Evolutionary conservation across 2,329 filamentous ascomycete genomes (phyloP).

Genomic region (Elsinoe australis): DNA sequence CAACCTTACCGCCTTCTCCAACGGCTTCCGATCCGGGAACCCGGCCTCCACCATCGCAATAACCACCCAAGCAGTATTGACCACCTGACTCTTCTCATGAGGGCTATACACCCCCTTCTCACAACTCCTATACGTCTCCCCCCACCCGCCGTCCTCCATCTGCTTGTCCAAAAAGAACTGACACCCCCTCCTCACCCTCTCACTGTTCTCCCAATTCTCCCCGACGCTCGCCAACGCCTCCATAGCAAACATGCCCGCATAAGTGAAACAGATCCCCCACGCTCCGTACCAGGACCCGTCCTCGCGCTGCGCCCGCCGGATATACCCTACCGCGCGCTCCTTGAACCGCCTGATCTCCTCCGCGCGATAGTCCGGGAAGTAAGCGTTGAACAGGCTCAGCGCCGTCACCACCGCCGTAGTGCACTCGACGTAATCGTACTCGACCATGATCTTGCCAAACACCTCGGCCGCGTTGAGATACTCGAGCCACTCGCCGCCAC

Average conservation of each 20-base stretch:
- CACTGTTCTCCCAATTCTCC: slow-evolving; percentile 70
- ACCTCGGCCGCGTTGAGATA: slow-evolving; percentile 91
- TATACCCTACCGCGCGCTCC: slow-evolving; percentile 67
- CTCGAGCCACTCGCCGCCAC: slow-evolving; percentile 72
- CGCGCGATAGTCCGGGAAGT: slow-evolving; percentile 72
- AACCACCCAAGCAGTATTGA: slow-evolving; percentile 84
- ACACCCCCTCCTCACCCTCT: slow-evolving; percentile 65
- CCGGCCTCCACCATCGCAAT: slow-evolving; percentile 74
- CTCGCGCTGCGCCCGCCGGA: slow-evolving; percentile 65
- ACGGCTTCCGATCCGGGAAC: slow-evolving; percentile 65
- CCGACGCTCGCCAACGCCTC: slow-evolving; percentile 76
- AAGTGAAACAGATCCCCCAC: slow-evolving; percentile 98
- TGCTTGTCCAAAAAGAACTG: slow-evolving; percentile 81
- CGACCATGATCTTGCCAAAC: slow-evolving; percentile 95
- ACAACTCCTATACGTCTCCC: slow-evolving; percentile 83
- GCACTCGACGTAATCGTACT: slow-evolving; percentile 97
- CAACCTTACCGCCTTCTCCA: slow-evolving; percentile 67
- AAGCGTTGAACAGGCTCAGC: slow-evolving; percentile 68
- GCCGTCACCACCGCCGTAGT: slow-evolving; percentile 91
- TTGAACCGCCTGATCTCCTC: slow-evolving; percentile 69
- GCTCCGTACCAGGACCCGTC: slow-evolving; percentile 97
- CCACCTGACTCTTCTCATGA: slow-evolving; percentile 76
- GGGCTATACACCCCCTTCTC: slow-evolving; percentile 69
- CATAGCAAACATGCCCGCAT: slow-evolving; percentile 91
- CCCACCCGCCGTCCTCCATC: slow-evolving; percentile 87